Conservation (phyloP, 2,329 filamentous ascomycete genomes). For the Albifimbria verrucaria region DNA sequence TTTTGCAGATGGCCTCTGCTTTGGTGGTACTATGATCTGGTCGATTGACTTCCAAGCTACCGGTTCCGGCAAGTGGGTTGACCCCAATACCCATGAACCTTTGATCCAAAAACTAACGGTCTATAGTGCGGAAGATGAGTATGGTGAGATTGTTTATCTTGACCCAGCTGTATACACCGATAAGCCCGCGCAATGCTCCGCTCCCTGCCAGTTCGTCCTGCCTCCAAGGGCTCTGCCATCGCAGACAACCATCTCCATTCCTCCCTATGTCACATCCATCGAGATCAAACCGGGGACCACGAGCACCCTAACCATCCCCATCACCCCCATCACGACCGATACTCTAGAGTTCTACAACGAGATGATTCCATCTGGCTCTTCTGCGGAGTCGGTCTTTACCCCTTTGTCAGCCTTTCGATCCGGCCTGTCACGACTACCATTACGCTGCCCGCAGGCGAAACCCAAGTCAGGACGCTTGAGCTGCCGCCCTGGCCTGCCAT, state of each 20-base stretch:
- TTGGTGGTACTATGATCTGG: conserved; percentile 15
- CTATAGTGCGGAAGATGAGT: neutral
- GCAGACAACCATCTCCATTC: neutral
- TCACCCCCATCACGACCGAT: neutral
- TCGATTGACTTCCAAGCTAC: conserved; percentile 8
- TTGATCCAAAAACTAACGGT: neutral
- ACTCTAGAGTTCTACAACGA: neutral
- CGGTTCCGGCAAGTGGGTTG: neutral
- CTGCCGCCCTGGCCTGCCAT: conserved; percentile 1
- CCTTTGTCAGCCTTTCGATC: neutral
- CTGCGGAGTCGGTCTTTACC: neutral
- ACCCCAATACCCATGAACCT: neutral
- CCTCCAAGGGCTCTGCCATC: neutral
- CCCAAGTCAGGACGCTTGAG: neutral
- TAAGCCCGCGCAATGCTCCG: neutral
- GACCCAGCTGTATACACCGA: neutral
- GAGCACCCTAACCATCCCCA: neutral
- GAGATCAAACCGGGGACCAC: neutral
- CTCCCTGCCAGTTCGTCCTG: neutral
- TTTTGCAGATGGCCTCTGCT: conserved; percentile 10
- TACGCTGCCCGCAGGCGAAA: neutral
- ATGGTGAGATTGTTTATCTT: neutral
- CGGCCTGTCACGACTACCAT: neutral
- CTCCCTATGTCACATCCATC: neutral
- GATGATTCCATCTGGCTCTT: neutral